A percentile compares a stretch with the other conserved stretches of the same genome.
Evolutionary conservation across 2,329 filamentous ascomycete genomes (phyloP).

Genomic region (Arthrobotrys sphaeroides): DNA sequence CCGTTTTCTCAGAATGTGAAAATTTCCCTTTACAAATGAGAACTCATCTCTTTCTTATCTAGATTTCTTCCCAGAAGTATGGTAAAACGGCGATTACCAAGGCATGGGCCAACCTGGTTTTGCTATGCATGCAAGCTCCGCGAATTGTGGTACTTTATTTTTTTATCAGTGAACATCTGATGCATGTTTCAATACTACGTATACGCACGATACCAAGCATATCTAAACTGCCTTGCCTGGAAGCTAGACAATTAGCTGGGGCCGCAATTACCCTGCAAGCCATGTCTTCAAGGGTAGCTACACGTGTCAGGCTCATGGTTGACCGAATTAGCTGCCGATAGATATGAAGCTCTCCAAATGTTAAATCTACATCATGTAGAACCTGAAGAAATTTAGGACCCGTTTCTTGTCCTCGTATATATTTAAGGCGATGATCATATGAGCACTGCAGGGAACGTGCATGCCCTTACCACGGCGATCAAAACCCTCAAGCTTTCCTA

Average conservation of each 20-base stretch:
- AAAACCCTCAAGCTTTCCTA: background rate
- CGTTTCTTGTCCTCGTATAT: background rate
- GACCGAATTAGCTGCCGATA: background rate
- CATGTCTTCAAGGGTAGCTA: background rate
- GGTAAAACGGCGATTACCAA: slow-evolving; percentile 5
- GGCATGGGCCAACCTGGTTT: background rate
- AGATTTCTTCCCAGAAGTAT: background rate
- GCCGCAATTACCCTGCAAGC: background rate
- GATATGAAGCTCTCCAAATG: no score
- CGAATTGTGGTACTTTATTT: background rate
- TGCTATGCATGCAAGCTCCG: background rate
- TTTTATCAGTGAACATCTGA: no score
- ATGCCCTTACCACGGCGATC: slow-evolving; percentile 2
- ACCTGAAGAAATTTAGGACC: no score
- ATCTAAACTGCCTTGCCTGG: no score
- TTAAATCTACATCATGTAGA: no score
- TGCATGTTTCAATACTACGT: no score
- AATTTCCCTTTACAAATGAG: background rate
- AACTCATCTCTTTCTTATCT: background rate
- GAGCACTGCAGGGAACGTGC: background rate
- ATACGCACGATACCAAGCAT: no score
- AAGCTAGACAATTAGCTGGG: no score
- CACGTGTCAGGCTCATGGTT: background rate
- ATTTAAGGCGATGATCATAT: background rate
- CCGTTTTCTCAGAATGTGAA: background rate